A percentile compares a stretch with the other conserved stretches of the same genome.
Evolutionary conservation across 2,329 filamentous ascomycete species (phyloP).

Genomic region (Thermoascus crustaceus): DNA sequence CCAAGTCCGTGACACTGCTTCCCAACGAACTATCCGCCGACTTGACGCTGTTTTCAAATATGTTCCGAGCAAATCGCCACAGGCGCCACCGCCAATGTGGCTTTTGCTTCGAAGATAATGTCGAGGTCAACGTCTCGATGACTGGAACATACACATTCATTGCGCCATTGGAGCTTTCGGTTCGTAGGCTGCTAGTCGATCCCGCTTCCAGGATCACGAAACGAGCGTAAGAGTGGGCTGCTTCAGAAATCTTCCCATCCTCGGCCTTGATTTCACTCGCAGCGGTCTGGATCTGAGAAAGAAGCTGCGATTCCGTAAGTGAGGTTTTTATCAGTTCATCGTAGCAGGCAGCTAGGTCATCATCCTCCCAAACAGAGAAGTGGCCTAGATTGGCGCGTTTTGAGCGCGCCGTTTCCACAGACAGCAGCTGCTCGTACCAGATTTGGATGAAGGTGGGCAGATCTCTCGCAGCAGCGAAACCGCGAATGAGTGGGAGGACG

Average conservation of each 20-base stretch:
- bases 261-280: slow-evolving; percentile 19
- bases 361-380: slow-evolving; percentile 39
- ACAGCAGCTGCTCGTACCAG: slow-evolving; percentile 33
- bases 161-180: slow-evolving; percentile 13
- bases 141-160: slow-evolving; percentile 17
- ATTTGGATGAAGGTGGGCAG: slow-evolving; percentile 30
- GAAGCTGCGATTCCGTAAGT: slow-evolving; percentile 20
- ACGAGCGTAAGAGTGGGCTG: slow-evolving; percentile 24
- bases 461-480: slow-evolving; percentile 34
- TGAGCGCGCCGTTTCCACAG: slow-evolving; percentile 26
- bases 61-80: slow-evolving; percentile 30
- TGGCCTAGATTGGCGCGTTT: slow-evolving; percentile 13
- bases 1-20: slow-evolving; percentile 15
- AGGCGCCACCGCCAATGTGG: slow-evolving; percentile 35
- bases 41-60: slow-evolving; percentile 23
- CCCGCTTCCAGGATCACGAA: slow-evolving; percentile 30
- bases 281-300: slow-evolving; percentile 24
- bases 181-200: slow-evolving; percentile 18
- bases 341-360: slow-evolving; percentile 33
- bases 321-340: slow-evolving; percentile 25
- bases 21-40: slow-evolving; percentile 14
- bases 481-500: slow-evolving; percentile 32
- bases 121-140: slow-evolving; percentile 19
- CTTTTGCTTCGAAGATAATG: slow-evolving; percentile 23
- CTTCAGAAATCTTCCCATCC: slow-evolving; percentile 19